Conservation (phyloP, 805 yeast genomes). For the Komagataella phaffii region DNA sequence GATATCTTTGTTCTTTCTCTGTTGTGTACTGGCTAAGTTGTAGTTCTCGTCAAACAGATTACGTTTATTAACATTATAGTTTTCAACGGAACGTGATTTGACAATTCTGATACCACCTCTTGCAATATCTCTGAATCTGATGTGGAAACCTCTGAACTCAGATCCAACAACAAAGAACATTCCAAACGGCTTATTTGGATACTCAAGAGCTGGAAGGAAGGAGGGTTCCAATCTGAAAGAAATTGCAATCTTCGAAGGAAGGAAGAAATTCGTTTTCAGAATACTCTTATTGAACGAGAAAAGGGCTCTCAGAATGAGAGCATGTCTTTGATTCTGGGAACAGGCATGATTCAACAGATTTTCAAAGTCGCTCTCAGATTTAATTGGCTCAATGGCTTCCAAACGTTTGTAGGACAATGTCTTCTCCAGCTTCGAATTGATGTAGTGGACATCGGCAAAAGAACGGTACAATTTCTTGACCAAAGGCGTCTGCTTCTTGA, state of each 20-base stretch:
- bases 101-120: conserved; percentile 98
- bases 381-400: conserved; percentile 61
- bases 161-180: conserved; percentile 93
- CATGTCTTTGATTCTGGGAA: conserved; percentile 70
- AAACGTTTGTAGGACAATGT: conserved; percentile 83
- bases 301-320: conserved; percentile 69
- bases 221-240: conserved; percentile 84
- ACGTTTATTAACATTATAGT: conserved; percentile 72
- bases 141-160: conserved; percentile 95
- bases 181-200: conserved; percentile 88
- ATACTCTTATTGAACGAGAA: conserved; percentile 76
- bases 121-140: conserved; percentile 92
- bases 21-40: conserved; percentile 91
- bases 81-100: conserved; percentile 73
- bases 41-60: conserved; percentile 93
- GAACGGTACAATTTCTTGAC: conserved; percentile 77
- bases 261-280: conserved; percentile 86
- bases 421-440: conserved; percentile 52
- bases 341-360: conserved; percentile 51
- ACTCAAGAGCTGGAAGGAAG: conserved; percentile 74
- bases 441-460: conserved; percentile 85
- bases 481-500: conserved; percentile 55
- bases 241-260: conserved; percentile 88
- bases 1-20: conserved; percentile 92
- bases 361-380: conserved; percentile 64